Base-by-base conservation (phyloP, 2,329 filamentous ascomycete genomes). In the Monosporascus sp. region DNA sequence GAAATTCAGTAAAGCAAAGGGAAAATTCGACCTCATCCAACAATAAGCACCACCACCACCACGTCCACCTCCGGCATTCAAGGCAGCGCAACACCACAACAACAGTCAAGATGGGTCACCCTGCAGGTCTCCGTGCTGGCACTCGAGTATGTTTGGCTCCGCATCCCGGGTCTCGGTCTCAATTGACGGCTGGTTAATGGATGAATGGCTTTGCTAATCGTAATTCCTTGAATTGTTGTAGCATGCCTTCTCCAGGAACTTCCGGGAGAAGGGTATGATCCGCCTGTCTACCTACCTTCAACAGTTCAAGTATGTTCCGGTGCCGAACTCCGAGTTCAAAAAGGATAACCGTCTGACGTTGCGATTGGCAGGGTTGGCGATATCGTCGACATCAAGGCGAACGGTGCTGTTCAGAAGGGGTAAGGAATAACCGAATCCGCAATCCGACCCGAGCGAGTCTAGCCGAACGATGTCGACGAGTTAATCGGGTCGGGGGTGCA, bases 391-490 rank as follows among this genome's bases (percentile, higher is more conserved):
- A 91, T 99, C 76, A 95, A 96, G 81, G 90, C 89, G 73, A 97
- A 99, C 83, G 94, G 92, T 88, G 94, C 91, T 73, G 89, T 95
- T 64, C 92, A 96, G 83, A 96, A 96, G 86, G 92, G 91, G 89
- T 94, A 81, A 86, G 64, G 87, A 80, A 69, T 61, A 58, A 59
- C 54, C 64, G 61, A 57, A 56, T 54, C 55, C 54, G 50, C 54
- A 56, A 53, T 36, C 50, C 50, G 47, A 57, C 44, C 49, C 54
- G 55, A 49, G 26, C 57, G 50, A 55, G 16, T 17, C 36, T 40
- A 38, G 50, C 54, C 37, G 51, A 31, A 26, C 49, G 51, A 31
- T 46, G 34, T 44, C 49, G 51, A 56, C 43, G 24, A 44, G 38
- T 55, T 50, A 53, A 54, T 51, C 54, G 49, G 52, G 56, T 40